phyloP scores from a whole-genome alignment of 169 alveolate genomes.

The Plasmodium relictum region DNA sequence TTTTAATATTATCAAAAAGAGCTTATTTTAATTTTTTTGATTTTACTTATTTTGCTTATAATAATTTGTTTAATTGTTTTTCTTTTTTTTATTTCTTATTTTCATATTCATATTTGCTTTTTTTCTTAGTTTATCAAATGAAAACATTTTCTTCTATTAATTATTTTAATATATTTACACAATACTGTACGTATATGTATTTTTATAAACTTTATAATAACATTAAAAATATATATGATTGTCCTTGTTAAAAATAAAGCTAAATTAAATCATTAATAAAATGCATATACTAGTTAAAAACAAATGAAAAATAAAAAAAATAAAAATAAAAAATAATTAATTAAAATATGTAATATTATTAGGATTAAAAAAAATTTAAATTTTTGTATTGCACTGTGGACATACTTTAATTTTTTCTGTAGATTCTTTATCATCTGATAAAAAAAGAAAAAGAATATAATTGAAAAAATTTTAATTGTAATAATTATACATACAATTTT shows the following conservation, averaged over 20 bases:
- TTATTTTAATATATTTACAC: constrained; percentile 15
- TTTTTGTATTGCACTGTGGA: constrained; percentile 18
- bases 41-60: constrained; percentile 13
- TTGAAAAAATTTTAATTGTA: too few species aligned
- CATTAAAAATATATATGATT: not conserved
- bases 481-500: not conserved
- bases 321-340: too few species aligned
- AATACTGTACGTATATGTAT: constrained; percentile 20
- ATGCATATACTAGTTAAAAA: not conserved
- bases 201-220: constrained; percentile 8
- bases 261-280: not conserved
- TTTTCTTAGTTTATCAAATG: constrained; percentile 30
- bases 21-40: not conserved
- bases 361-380: not conserved
- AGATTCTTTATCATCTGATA: not conserved
- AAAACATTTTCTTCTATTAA: not conserved
- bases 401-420: constrained; percentile 5
- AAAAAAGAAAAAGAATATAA: not conserved
- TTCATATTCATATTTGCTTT: constrained; percentile 26
- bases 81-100: constrained; percentile 56
- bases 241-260: not conserved
- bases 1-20: constrained; percentile 12
- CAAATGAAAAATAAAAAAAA: not conserved
- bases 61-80: constrained; percentile 32
- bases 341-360: not conserved